These are phyloP conservation scores for Francoa sonchifolia DNA, from an alignment of 441 rosid genomes.

Conservation along the genomic window DNA sequence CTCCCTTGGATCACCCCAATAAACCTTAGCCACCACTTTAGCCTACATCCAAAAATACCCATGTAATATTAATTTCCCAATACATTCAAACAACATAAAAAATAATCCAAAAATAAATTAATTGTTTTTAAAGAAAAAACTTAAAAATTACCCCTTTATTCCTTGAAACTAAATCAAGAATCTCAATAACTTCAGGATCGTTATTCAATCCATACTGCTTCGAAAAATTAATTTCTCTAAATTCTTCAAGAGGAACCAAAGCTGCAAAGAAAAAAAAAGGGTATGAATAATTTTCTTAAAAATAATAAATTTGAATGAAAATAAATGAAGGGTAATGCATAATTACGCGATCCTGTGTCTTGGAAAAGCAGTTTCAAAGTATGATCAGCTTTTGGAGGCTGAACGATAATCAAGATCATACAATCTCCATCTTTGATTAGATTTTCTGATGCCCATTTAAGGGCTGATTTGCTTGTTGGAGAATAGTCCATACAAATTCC, in stretches of 20 bases:
- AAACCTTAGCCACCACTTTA: slow-evolving; percentile 44
- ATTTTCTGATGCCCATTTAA: slow-evolving; percentile 69
- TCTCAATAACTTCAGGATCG: slow-evolving; percentile 55
- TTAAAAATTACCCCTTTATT: slow-evolving; percentile 48
- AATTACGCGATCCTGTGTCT: slow-evolving; percentile 69
- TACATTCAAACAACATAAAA: background rate
- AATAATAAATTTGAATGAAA: background rate
- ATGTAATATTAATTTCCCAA: background rate
- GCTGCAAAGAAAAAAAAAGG: slow-evolving; percentile 25
- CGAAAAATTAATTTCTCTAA: slow-evolving; percentile 59
- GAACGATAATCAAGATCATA: slow-evolving; percentile 56
- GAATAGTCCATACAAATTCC: slow-evolving; percentile 94
- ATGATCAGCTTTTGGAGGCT: slow-evolving; percentile 25
- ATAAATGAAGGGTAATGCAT: slow-evolving; percentile 16
- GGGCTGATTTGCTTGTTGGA: slow-evolving; percentile 73
- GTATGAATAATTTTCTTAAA: background rate
- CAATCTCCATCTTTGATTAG: slow-evolving; percentile 60
- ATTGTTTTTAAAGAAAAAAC: background rate
- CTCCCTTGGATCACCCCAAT: slow-evolving; percentile 94
- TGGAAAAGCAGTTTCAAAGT: slow-evolving; percentile 43
- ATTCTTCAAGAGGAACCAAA: slow-evolving; percentile 67
- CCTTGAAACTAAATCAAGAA: slow-evolving; percentile 64
- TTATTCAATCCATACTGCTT: slow-evolving; percentile 39
- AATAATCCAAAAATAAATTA: background rate
- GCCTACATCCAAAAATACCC: slow-evolving; percentile 19